Conservation (phyloP, 208 protist species). For the Wallacemonas collosoma region DNA sequence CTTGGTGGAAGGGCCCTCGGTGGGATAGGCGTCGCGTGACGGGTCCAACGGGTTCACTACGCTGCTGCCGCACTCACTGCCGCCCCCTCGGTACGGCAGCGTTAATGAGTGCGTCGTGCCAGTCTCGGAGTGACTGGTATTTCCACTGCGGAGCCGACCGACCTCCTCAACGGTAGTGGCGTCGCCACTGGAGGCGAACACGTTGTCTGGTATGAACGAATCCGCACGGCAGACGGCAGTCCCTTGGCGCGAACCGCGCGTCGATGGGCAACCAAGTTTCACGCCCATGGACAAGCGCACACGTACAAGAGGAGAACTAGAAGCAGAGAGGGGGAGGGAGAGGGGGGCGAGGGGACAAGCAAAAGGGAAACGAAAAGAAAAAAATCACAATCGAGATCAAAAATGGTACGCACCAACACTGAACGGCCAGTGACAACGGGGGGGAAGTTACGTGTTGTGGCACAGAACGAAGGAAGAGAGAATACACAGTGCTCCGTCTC, state of each 20-base stretch:
- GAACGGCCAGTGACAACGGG: too few species aligned
- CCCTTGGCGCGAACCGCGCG: too few species aligned
- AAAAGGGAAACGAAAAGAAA: constrained; percentile 18
- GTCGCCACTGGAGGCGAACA: background rate
- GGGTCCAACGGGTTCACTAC: constrained; percentile 13
- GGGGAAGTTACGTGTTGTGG: too few species aligned
- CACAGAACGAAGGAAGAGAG: too few species aligned
- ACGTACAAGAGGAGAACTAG: constrained; percentile 5
- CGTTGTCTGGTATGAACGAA: background rate
- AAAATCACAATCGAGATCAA: too few species aligned
- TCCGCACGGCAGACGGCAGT: background rate
- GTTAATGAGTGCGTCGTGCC: background rate
- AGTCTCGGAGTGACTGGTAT: constrained; percentile 4
- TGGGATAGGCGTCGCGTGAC: background rate
- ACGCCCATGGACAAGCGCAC: too few species aligned
- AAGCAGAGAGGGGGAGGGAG: constrained; percentile 10
- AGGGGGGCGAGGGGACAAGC: background rate
- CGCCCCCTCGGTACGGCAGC: background rate
- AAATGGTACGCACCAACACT: too few species aligned
- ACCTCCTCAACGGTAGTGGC: background rate
- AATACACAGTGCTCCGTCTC: too few species aligned
- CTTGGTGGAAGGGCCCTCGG: background rate
- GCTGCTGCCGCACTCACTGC: background rate
- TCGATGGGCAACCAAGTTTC: too few species aligned
- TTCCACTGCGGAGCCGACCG: background rate